Conservation (phyloP, 768 basidiomycete species). For the Tephrocybe sp. region DNA sequence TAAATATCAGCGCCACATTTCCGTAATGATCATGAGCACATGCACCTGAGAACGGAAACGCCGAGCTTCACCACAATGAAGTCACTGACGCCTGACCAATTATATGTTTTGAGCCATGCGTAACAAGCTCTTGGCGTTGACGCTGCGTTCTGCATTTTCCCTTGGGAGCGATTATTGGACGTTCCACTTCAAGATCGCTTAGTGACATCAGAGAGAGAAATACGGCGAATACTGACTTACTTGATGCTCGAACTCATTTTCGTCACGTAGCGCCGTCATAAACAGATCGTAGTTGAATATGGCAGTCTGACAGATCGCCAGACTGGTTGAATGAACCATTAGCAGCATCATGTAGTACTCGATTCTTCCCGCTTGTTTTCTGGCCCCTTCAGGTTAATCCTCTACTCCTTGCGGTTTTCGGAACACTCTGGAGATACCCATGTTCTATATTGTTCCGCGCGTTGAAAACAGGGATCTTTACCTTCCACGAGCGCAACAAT, state of each 20-base stretch:
- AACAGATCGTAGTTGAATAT: too few relatives aligned
- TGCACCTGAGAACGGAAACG: background rate
- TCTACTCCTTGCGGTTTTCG: slow-evolving; percentile 3
- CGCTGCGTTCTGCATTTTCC: too few relatives aligned
- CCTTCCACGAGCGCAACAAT: slow-evolving; percentile 12
- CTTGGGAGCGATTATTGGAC: too few relatives aligned
- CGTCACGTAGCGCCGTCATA: too few relatives aligned
- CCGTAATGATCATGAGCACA: background rate
- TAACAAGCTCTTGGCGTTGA: background rate
- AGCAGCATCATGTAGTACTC: background rate
- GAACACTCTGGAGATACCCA: slow-evolving; percentile 7
- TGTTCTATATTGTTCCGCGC: slow-evolving; percentile 3
- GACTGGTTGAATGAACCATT: too few relatives aligned
- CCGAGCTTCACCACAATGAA: background rate
- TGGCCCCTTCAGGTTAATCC: background rate
- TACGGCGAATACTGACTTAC: too few relatives aligned
- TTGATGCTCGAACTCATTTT: too few relatives aligned
- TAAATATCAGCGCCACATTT: background rate
- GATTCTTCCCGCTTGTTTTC: background rate
- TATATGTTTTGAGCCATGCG: background rate
- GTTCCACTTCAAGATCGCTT: too few relatives aligned
- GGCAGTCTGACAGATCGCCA: too few relatives aligned
- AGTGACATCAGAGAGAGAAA: too few relatives aligned
- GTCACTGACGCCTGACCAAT: background rate
- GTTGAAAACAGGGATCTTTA: background rate